Evolutionary conservation across 495 filamentous ascomycete species (phyloP), one percentile per base, ranked within the genome.

Genomic region (Acidiella bohemica): DNA sequence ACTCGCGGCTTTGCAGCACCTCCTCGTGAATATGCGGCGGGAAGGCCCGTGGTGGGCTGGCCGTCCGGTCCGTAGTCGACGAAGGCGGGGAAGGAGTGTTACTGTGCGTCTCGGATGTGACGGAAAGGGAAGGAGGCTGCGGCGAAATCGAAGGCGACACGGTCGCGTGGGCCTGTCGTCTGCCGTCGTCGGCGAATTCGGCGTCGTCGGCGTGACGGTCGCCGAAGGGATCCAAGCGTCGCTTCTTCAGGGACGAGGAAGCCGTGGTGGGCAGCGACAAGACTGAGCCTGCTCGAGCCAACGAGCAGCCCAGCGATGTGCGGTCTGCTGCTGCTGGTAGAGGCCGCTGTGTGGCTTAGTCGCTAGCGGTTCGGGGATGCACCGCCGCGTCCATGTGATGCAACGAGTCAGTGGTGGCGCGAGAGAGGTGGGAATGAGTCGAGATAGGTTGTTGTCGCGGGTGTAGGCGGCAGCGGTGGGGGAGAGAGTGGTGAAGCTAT

Each of bases 181-280:
- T 22, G 16, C 28, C 36, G 29, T 26, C 28, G 3, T 25, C 19
- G 19, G 41, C 44, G 25, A 47, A 41, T 1, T 19, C 22, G 10
- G 36, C 44, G 8, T 44, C 57, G 49, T 50, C 43, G 51, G 39
- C 52, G 55, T 54, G 57, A 36, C 14, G 7, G 18, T 42, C 27
- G 23, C 36, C 25, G 29, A 44, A 47, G 16, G 50, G 71, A 53
- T 71, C 75, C 62, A 86, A 72, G 72, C 80, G 85, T 61, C 84
- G 73, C 76, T 84, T 85, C 79, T 92, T 92, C 70, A 70, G 71
- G 65, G 80, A 82, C 75, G 73, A 72, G 63, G 70, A 28, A 25
- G 52, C 46, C 42, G 48, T 51, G 18, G 35, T 36, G 47, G n/a
- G n/a, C n/a, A n/a, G n/a, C n/a, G n/a, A n/a, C n/a, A n/a, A n/a